Base-by-base conservation (phyloP, 208 protist species). In the Trypanosoma congolense region DNA sequence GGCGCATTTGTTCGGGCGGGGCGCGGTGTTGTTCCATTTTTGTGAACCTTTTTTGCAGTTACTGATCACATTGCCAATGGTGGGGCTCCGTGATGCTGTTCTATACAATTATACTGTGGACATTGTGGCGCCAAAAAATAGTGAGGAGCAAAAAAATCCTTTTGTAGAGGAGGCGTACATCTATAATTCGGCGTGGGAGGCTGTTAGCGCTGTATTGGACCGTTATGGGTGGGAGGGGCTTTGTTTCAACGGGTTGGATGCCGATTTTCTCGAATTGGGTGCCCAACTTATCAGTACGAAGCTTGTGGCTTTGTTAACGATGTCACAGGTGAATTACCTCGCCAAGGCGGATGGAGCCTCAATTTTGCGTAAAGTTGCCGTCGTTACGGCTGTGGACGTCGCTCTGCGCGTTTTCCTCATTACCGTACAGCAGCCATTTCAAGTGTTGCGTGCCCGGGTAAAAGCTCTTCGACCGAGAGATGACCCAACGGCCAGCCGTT, bases 171-270 rank as follows among this genome's bases (percentile, higher is more conserved):
- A 38, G 12, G 12, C 33, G 6, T 38, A 38, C 33, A 6, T 38
- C 12, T 12, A 6, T 12, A 12, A 6, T 12, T 38, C 33, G 6
- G 33, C 33, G 12, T 38, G 33, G 33, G 9, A 12, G 6, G 33
- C 33, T 12, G 33, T 38, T 38, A 16, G 33, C 12, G 33, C 12
- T 38, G 33, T 38, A 16, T 38, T 21, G 10, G 40, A 28, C 1
- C 16, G 21, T 25, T 60, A n/a, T 5, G 61, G 61, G 12, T 60
- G 30, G 53, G 43, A 42, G 12, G 44, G 56, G 4, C 38, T 76
- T 28, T 62, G 70, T 21, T 51, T 52, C 31, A 69, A 65, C 22
- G 61, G 75, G n/a, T 45, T 76, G 2, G 75, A 77, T 19, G 58
- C 75, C 16, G 70, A 75, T 45, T 40, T 82, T 28, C 48, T 36